These are phyloP conservation scores for Chrysanthemum makinoi DNA, from an alignment of 129 eudicot genomes.

Conservation along the genomic window DNA sequence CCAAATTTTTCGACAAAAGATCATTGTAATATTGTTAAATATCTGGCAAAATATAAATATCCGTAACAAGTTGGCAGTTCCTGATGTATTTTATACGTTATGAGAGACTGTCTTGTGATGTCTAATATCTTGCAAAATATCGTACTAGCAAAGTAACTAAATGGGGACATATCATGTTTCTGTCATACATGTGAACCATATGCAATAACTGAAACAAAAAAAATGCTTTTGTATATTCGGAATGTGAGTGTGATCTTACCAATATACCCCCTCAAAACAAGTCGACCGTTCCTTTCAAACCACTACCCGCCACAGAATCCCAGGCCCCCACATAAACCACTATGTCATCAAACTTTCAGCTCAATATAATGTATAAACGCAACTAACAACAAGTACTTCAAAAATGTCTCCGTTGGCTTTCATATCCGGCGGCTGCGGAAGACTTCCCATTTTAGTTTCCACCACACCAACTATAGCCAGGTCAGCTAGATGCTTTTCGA, in stretches of 20 bases:
- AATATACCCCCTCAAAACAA: not conserved
- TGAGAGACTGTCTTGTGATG: no score
- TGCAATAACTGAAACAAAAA: not conserved
- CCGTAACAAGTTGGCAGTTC: no score
- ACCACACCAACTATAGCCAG: not conserved
- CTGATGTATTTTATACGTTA: no score
- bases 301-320: slow-evolving; percentile 28
- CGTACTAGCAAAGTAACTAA: not conserved
- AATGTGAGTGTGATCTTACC: not conserved
- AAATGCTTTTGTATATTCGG: not conserved
- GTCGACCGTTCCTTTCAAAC: slow-evolving; percentile 27
- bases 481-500: not conserved
- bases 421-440: slow-evolving; percentile 3
- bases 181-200: not conserved
- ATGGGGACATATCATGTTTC: not conserved
- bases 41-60: no score
- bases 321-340: slow-evolving; percentile 9
- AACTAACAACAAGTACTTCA: not conserved
- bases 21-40: no score
- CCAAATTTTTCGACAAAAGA: no score
- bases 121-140: no score
- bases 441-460: slow-evolving; percentile 1
- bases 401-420: not conserved
- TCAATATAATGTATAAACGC: not conserved
- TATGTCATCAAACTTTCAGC: not conserved